Conservation (phyloP, 345 rosid species). For the Syzygium grande region DNA sequence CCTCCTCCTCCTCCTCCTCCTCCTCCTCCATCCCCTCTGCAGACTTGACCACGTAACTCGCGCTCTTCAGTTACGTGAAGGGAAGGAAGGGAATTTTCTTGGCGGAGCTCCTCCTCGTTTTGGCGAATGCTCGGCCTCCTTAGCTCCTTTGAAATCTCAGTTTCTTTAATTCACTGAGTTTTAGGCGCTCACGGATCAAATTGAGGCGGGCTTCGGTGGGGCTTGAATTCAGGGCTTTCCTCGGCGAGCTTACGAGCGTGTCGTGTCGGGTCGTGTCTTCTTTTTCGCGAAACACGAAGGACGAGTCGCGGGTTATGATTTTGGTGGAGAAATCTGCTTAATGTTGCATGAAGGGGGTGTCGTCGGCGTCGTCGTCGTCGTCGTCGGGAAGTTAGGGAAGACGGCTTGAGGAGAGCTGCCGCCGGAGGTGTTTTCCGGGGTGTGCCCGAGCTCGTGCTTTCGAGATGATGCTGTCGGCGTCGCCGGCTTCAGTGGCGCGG, state of each 20-base stretch:
- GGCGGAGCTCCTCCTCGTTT: background rate
- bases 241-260: background rate
- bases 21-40: conserved; percentile 2
- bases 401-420: background rate
- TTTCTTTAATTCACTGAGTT: background rate
- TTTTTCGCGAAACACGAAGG: background rate
- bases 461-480: conserved; percentile 70
- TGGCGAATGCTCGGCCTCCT: conserved; percentile 1
- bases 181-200: background rate
- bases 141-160: background rate
- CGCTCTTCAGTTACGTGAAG: conserved; percentile 5
- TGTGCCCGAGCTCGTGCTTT: background rate
- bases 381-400: background rate
- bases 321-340: background rate
- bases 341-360: background rate
- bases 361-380: background rate
- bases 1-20: background rate
- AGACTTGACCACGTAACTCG: conserved; percentile 5
- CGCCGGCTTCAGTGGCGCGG: conserved; percentile 50
- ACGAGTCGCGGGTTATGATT: background rate
- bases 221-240: conserved; percentile 1
- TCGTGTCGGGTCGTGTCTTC: background rate
- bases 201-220: background rate
- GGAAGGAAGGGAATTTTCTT: background rate
- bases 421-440: background rate